A percentile compares a stretch with the other conserved stretches of the same genome.
These are phyloP conservation scores for Fusarium redolens DNA, from an alignment of 2,329 filamentous ascomycete species.

Conservation along the genomic window DNA sequence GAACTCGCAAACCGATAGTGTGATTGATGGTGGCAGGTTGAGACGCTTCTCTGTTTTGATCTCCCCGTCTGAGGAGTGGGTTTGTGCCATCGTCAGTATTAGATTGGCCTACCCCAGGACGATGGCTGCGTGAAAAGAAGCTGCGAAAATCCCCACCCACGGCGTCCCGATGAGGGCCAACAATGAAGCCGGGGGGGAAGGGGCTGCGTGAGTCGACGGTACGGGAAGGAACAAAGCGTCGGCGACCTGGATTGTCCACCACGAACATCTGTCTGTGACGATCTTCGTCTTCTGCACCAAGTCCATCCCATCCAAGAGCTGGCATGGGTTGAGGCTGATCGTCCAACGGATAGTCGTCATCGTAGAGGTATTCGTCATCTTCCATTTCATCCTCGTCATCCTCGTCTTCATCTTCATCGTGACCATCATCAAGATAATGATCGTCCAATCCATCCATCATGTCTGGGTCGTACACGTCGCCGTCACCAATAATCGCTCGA, in stretches of 20 bases:
- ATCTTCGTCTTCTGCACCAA: conserved; percentile 63
- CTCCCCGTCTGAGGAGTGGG: conserved; percentile 79
- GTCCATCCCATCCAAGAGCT: conserved; percentile 68
- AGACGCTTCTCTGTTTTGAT: conserved; percentile 57
- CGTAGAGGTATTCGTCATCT: conserved; percentile 73
- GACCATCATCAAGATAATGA: conserved; percentile 64
- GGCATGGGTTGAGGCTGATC: conserved; percentile 61
- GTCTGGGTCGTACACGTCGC: conserved; percentile 64
- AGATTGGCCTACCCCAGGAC: conserved; percentile 64
- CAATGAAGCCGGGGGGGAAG: conserved; percentile 68
- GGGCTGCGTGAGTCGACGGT: conserved; percentile 63
- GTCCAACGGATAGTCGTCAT: conserved; percentile 64
- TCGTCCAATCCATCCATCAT: conserved; percentile 64
- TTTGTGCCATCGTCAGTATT: conserved; percentile 85
- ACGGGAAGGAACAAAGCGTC: conserved; percentile 48
- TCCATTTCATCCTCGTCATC: conserved; percentile 79
- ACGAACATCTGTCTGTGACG: conserved; percentile 59
- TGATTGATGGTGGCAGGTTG: conserved; percentile 63
- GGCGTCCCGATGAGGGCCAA: conserved; percentile 65
- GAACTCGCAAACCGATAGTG: conserved; percentile 65
- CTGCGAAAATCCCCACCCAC: conserved; percentile 61
- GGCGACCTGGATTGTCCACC: conserved; percentile 63
- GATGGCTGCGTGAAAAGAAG: conserved; percentile 63
- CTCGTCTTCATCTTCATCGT: conserved; percentile 69
- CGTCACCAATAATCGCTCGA: conserved; percentile 64